These are phyloP conservation scores for Xylaria multiplex DNA, from an alignment of 2,329 filamentous ascomycete species.

Conservation along the genomic window DNA sequence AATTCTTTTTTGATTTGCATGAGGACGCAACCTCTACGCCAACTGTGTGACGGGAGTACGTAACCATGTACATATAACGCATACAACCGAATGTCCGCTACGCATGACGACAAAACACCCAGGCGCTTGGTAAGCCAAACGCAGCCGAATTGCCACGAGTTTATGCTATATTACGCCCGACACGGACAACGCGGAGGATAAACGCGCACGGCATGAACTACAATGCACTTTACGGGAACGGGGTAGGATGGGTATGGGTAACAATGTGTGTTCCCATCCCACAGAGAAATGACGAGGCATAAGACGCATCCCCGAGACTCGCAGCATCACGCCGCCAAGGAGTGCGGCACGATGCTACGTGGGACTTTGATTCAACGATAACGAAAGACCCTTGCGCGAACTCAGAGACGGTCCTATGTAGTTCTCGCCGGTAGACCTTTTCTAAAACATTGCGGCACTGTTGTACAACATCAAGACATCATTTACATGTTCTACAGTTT, in stretches of 20 bases:
- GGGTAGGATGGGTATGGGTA: constrained; percentile 10
- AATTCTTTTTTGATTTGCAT: constrained; percentile 9
- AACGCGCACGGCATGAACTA: constrained; percentile 29
- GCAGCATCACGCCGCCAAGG: constrained; percentile 10
- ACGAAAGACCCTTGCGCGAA: constrained; percentile 30
- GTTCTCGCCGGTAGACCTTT: not conserved
- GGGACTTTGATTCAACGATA: not conserved
- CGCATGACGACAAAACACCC: constrained; percentile 18
- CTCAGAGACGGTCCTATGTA: not conserved
- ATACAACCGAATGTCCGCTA: not conserved
- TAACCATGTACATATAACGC: constrained; percentile 10
- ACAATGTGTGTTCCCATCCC: constrained; percentile 1
- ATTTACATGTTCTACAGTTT: constrained; percentile 21
- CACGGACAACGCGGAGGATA: constrained; percentile 25
- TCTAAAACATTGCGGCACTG: constrained; percentile 12
- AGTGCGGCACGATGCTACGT: constrained; percentile 22
- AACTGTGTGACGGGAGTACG: not conserved
- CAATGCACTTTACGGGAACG: constrained; percentile 22
- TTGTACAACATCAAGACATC: constrained; percentile 25
- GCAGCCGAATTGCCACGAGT: constrained; percentile 32
- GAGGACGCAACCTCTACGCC: not conserved
- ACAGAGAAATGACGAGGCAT: not conserved
- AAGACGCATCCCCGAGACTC: constrained; percentile 25
- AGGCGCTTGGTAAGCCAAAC: constrained; percentile 30
- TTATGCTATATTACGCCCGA: constrained; percentile 30